phyloP scores from a whole-genome alignment of 2,329 filamentous ascomycete species.

The Epichloe typhina region DNA sequence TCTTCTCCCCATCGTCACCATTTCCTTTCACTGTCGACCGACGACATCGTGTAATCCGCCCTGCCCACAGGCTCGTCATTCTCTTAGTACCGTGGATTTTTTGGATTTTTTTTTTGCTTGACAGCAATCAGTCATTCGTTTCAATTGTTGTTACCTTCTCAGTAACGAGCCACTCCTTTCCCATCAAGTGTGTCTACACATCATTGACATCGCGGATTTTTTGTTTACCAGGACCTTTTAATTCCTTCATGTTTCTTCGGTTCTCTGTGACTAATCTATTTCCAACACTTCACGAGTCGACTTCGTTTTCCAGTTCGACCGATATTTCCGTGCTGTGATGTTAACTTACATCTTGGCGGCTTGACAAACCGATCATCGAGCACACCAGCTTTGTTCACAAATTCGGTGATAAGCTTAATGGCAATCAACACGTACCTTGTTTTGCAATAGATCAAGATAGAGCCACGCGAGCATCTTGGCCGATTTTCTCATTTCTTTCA shows the following conservation, averaged over 20 bases:
- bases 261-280: neutral
- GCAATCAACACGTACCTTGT: constrained; percentile 10
- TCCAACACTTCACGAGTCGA: neutral
- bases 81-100: constrained; percentile 26
- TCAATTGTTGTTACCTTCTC: constrained; percentile 8
- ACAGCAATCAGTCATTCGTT: constrained; percentile 27
- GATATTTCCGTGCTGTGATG: neutral
- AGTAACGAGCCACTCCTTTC: constrained; percentile 3
- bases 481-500: neutral
- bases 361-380: neutral
- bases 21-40: constrained; percentile 22
- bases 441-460: neutral
- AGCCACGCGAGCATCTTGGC: neutral
- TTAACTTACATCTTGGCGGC: neutral
- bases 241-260: neutral
- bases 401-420: constrained; percentile 9
- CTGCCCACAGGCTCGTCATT: constrained; percentile 46
- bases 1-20: constrained; percentile 20
- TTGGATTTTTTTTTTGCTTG: constrained; percentile 7
- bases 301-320: neutral
- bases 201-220: neutral
- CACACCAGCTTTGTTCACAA: constrained; percentile 1
- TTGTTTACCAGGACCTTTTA: neutral
- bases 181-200: neutral
- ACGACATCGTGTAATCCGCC: constrained; percentile 21